phyloP scores from a whole-genome alignment of 78 protist genomes.

The Andalucia godoyi region DNA sequence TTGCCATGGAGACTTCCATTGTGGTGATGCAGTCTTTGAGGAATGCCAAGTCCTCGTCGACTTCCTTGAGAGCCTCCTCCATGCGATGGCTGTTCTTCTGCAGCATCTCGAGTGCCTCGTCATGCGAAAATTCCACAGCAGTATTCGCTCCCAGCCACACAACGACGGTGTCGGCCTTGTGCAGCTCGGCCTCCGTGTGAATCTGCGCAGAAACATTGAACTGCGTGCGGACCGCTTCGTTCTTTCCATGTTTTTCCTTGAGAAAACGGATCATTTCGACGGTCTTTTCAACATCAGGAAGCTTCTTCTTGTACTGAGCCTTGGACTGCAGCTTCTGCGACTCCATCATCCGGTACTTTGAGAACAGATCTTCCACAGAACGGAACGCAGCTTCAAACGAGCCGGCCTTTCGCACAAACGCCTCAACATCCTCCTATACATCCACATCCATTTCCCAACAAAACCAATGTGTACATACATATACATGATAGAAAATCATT shows the following conservation, averaged over 20 bases:
- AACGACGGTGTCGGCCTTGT: neutral
- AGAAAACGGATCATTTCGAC: constrained; percentile 1
- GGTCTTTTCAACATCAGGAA: constrained; percentile 29
- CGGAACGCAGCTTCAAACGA: neutral
- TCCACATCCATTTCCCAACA: no score
- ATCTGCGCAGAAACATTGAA: constrained; percentile 18
- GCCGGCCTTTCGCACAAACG: neutral
- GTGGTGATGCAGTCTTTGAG: constrained; percentile 9
- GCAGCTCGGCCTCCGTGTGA: constrained; percentile 5
- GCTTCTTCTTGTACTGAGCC: neutral
- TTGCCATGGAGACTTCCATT: constrained; percentile 23
- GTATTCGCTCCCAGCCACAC: constrained; percentile 46
- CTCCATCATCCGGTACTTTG: constrained; percentile 13
- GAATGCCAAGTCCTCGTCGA: constrained; percentile 29
- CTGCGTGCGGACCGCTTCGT: neutral
- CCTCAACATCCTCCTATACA: constrained; percentile 2
- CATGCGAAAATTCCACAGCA: constrained; percentile 40
- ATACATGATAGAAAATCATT: no score
- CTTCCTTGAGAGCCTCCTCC: neutral
- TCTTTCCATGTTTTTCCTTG: constrained; percentile 5
- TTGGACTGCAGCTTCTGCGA: neutral
- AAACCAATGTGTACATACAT: no score
- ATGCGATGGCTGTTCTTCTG: neutral
- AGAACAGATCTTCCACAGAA: neutral
- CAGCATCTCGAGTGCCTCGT: constrained; percentile 24